Evolutionary conservation across 1,284 basidiomycete genomes (phyloP), one percentile per base, ranked within the genome.

Genomic region (Phylloporus sp.): DNA sequence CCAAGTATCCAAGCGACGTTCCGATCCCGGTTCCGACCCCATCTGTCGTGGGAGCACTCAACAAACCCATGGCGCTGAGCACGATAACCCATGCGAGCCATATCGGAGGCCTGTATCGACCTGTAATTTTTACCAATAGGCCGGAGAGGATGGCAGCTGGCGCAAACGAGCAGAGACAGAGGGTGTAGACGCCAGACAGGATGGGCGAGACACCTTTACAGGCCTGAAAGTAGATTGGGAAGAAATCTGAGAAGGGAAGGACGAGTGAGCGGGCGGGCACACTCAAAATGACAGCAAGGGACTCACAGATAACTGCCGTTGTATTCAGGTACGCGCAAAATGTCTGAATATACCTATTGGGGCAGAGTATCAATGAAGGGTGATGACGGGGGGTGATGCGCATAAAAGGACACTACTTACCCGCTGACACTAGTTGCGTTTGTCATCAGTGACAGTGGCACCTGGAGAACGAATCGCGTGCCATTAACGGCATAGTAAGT

Each of bases 161-260:
- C 1, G 70, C 66, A 10, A 72, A 62, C 13, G 64, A 15, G 24
- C 64, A 64, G 7, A 68, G 8, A n/a, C 60, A 50, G n/a, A 70
- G 68, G 13, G 37, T 42, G 46, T 70, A 70, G 28, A 62, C 17
- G 17, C 70, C 69, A 2, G 70, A 72, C 5, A 26, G 4, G 24
- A 62, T 28, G 10, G 70, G 60, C 0, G 66, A 66, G 18, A 26
- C 56, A 1, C 59, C 64, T 28, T 64, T 63, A 53, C 68, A 72
- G 2, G 68, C 70, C n/a, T 71, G 69, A 53, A 64, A 68, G 40
- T 64, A 70, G 24, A 70, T 60, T 0, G 69, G 68, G 15, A 64
- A 58, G 49, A 63, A 70, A 42, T 72, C 70, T 72, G 24, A 15
- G 6, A 4, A 24, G 29, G 20, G 10, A 6, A 6, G 29, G 47